Percentiles rank a stretch among this genome's conserved stretches.
phyloP scores from a whole-genome alignment of 306 rosid genomes.

The Pyrus pyrifolia region DNA sequence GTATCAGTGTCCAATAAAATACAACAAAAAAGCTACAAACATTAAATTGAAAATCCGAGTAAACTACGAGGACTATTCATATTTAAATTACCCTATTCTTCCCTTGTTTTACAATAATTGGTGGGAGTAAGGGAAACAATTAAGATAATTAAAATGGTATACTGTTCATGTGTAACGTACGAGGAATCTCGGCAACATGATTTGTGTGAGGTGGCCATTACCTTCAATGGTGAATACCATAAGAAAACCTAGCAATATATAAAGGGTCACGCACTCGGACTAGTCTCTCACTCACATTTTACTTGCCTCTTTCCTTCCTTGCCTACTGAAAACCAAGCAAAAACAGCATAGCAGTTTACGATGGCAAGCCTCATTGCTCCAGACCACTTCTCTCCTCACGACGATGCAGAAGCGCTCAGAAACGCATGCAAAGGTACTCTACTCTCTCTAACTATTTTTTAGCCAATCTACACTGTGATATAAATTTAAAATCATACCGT shows the following conservation, averaged over 20 bases:
- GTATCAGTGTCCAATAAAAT: background rate
- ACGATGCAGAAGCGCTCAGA: constrained; percentile 62
- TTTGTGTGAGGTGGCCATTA: constrained; percentile 31
- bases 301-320: background rate
- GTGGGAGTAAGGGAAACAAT: background rate
- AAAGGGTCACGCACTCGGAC: background rate
- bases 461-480: background rate
- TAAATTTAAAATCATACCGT: too few relatives aligned
- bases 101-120: background rate
- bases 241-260: background rate
- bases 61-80: background rate
- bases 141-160: too few relatives aligned
- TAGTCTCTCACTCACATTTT: background rate
- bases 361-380: constrained; percentile 50
- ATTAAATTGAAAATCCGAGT: background rate
- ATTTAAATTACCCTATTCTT: background rate
- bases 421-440: constrained; percentile 52
- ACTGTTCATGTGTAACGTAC: constrained; percentile 15
- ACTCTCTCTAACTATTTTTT: background rate
- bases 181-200: background rate
- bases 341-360: background rate
- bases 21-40: background rate
- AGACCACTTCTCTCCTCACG: constrained; percentile 25
- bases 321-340: background rate
- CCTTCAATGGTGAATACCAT: constrained; percentile 8